phyloP scores from a whole-genome alignment of 805 yeast species.

The Scheffersomyces spartinae region DNA sequence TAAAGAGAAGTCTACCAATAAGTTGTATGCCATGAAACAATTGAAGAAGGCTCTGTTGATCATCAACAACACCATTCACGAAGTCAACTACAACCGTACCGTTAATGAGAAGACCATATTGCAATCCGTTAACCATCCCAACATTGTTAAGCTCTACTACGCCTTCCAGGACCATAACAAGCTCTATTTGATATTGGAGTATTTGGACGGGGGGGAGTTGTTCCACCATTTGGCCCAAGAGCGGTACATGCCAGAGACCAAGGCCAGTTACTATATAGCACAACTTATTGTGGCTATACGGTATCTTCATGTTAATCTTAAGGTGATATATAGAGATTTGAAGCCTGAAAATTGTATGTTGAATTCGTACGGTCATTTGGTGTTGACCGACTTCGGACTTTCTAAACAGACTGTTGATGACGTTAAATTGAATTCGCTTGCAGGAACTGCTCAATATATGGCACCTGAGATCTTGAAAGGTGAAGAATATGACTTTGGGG shows the following conservation, averaged over 20 bases:
- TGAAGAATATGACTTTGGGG: conserved; percentile 61
- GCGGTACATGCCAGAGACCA: conserved; percentile 16
- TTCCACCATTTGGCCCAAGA: conserved; percentile 29
- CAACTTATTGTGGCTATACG: conserved; percentile 29
- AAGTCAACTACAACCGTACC: conserved; percentile 23
- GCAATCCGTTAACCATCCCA: conserved; percentile 30
- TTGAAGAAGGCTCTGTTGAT: conserved; percentile 25
- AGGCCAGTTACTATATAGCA: conserved; percentile 30
- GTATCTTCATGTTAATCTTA: conserved; percentile 24
- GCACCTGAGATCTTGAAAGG: conserved; percentile 86
- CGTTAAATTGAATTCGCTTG: conserved; percentile 41
- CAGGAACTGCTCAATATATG: conserved; percentile 77
- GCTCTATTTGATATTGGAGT: conserved; percentile 31
- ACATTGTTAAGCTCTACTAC: conserved; percentile 31
- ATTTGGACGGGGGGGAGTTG: conserved; percentile 34
- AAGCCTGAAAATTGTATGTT: conserved; percentile 37
- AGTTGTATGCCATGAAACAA: conserved; percentile 33
- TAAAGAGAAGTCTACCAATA: conserved; percentile 24
- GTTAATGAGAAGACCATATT: conserved; percentile 29
- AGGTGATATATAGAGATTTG: conserved; percentile 31
- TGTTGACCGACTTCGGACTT: conserved; percentile 33
- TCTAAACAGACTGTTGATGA: conserved; percentile 18
- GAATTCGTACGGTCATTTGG: conserved; percentile 27
- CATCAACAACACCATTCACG: conserved; percentile 21
- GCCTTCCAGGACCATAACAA: conserved; percentile 34